Base-by-base conservation (phyloP, 306 rosid species). In the Vigna nakashimae region DNA sequence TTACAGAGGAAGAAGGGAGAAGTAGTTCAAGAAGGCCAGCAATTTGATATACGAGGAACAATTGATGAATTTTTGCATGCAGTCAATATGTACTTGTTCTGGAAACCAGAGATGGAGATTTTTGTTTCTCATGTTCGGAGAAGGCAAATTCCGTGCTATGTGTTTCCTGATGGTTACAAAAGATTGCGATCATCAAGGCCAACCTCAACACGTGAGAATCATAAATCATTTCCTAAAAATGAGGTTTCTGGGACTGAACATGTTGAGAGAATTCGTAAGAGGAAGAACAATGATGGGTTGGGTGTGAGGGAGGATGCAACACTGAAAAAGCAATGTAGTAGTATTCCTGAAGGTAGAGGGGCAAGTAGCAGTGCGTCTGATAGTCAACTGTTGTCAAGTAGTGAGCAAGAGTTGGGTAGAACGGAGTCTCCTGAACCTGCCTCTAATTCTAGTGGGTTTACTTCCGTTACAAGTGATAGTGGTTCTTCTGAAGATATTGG, bases 51-150 rank as follows among this genome's bases (percentile, higher is more conserved):
- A 52, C 91, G 91, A 6, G 87, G 79, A 38, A 73, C 87, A 13
- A 88, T 87, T 20, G 91, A 87, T 45, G 82, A 74, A 59, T 87
- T 87, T 72, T 64, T 83, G 50, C 87, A 87, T 72, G 79, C 87
- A 50, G 84, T 87, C 69, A 82, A 82, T 66, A 79, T 82, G 84
- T 87, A 82, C 80, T 64, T 70, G 75, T 79, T 79, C 53, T 84
- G 91, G 91, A 84, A 80, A 82, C 91, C 91, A 0, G 91, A 88
- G 82, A 87, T 87, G 91, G 85, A 80, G 52, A 84, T 87, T 1
- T 34, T 77, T 84, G 87, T 87, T 74, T 87, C 88, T 26, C 91
- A 87, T 75, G 79, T 87, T 58, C 88, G 85, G 45, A 82, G 82
- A 82, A 82, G 65, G 78, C 85, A 87, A 80, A 77, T 87, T 52